phyloP scores from a whole-genome alignment of 2,329 filamentous ascomycete species.

The Penicillium sp. region DNA sequence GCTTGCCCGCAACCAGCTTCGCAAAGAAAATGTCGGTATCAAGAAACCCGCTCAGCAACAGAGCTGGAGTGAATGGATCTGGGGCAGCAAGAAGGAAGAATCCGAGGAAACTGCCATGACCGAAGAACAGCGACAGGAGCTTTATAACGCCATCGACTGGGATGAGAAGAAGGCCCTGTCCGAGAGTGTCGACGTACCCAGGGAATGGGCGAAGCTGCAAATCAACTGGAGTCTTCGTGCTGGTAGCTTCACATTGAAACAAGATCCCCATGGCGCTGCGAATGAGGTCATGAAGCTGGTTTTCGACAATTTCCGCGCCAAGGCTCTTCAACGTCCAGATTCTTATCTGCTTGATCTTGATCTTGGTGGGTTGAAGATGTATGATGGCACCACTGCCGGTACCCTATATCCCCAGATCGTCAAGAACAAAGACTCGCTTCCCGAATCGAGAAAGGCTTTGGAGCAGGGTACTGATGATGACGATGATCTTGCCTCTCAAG shows the following conservation, averaged over 20 bases:
- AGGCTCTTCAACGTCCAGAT: slow-evolving; percentile 85
- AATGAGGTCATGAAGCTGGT: slow-evolving; percentile 86
- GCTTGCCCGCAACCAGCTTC: slow-evolving; percentile 87
- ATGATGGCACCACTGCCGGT: slow-evolving; percentile 91
- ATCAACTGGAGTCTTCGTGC: slow-evolving; percentile 91
- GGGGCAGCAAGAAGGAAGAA: slow-evolving; percentile 77
- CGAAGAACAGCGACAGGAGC: slow-evolving; percentile 91
- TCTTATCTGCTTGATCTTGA: slow-evolving; percentile 87
- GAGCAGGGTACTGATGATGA: slow-evolving; percentile 34
- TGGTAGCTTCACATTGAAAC: slow-evolving; percentile 91
- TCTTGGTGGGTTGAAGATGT: slow-evolving; percentile 88
- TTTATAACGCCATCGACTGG: slow-evolving; percentile 98
- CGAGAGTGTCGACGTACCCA: slow-evolving; percentile 84
- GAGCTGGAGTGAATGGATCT: slow-evolving; percentile 90
- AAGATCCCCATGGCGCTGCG: slow-evolving; percentile 75
- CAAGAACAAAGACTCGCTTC: slow-evolving; percentile 84
- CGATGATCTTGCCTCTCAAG: slow-evolving; percentile 42
- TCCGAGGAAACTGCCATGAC: slow-evolving; percentile 85
- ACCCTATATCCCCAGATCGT: slow-evolving; percentile 95
- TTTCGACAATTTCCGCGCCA: slow-evolving; percentile 93
- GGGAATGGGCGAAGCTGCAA: slow-evolving; percentile 90
- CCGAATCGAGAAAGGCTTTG: slow-evolving; percentile 52
- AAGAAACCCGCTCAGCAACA: slow-evolving; percentile 74
- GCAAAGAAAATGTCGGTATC: slow-evolving; percentile 92
- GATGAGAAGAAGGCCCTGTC: slow-evolving; percentile 91